Percentiles rank a stretch among this genome's conserved stretches.
phyloP scores from a whole-genome alignment of 2,329 filamentous ascomycete genomes.

The Mollisia scopiformis region DNA sequence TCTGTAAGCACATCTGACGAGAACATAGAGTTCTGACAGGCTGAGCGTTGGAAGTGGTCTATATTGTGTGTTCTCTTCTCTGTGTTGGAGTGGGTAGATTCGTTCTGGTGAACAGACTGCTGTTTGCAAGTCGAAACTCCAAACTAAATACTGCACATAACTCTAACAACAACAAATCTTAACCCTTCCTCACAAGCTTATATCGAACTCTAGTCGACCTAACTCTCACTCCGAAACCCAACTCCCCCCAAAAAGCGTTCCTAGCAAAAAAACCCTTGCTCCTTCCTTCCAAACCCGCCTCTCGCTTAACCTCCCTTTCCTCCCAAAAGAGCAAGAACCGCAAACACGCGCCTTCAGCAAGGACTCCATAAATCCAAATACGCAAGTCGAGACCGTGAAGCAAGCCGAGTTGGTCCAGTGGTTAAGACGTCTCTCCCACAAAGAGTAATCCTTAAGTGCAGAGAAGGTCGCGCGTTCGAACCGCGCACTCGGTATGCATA shows the following conservation, averaged over 20 bases:
- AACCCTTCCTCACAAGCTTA: no score
- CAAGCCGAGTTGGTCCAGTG: slow-evolving; percentile 19
- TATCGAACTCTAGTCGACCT: no score
- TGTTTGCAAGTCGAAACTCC: no score
- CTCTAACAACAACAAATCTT: no score
- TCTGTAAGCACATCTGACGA: no score
- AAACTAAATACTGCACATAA: no score
- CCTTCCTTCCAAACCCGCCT: neutral
- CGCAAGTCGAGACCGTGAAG: neutral
- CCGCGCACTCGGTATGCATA: slow-evolving; percentile 4
- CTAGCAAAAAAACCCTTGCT: no score
- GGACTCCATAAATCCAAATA: neutral
- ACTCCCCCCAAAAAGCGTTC: neutral
- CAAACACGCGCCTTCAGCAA: neutral
- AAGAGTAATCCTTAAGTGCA: neutral
- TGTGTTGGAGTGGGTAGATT: no score
- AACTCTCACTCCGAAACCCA: neutral
- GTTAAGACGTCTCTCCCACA: slow-evolving; percentile 23
- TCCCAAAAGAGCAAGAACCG: neutral
- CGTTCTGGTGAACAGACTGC: no score
- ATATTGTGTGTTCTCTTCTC: no score
- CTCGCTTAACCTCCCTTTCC: neutral
- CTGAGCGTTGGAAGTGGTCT: no score
- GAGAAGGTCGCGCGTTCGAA: slow-evolving; percentile 13
- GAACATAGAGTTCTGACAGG: no score